Evolutionary conservation across 371 early-diverging fungal genomes (phyloP).

Genomic region (Zancudomyces culisetae): DNA sequence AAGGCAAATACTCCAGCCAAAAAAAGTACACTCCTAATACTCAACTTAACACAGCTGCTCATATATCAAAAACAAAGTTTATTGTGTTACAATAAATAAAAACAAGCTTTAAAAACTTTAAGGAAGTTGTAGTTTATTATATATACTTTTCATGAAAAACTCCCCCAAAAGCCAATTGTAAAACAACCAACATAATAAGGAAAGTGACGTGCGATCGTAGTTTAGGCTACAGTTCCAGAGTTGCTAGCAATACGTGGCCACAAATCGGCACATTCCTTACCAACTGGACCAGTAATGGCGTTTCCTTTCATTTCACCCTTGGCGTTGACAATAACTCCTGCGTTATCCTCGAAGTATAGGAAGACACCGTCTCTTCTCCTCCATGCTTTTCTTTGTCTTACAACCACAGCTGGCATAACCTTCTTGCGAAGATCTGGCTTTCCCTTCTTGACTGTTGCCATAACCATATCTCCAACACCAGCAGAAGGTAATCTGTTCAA

Average conservation of each 20-base stretch:
- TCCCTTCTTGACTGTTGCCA: conserved; percentile 99
- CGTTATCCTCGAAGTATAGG: conserved; percentile 97
- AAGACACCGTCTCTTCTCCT: conserved; percentile 98
- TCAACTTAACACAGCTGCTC: too few relatives aligned
- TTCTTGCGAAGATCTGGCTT: conserved; percentile 99
- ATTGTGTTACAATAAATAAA: too few relatives aligned
- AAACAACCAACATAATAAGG: too few relatives aligned
- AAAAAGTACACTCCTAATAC: too few relatives aligned
- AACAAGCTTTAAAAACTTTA: too few relatives aligned
- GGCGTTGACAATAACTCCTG: conserved; percentile 94
- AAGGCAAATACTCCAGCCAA: too few relatives aligned
- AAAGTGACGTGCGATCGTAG: too few relatives aligned
- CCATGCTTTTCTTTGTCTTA: conserved; percentile 99
- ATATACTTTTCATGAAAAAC: too few relatives aligned
- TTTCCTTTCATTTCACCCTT: conserved; percentile 99
- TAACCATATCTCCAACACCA: conserved; percentile 99
- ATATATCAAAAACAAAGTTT: too few relatives aligned
- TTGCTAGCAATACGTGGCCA: conserved; percentile 99
- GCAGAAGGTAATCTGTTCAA: conserved; percentile 98
- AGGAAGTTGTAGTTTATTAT: too few relatives aligned
- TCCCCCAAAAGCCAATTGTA: too few relatives aligned
- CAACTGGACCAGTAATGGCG: conserved; percentile 99
- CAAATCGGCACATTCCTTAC: conserved; percentile 99
- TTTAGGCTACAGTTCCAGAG: conserved; percentile 78
- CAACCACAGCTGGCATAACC: conserved; percentile 97